These are phyloP conservation scores for Symbiodinium natans DNA, from an alignment of 73 alveolate genomes.

Conservation along the genomic window DNA sequence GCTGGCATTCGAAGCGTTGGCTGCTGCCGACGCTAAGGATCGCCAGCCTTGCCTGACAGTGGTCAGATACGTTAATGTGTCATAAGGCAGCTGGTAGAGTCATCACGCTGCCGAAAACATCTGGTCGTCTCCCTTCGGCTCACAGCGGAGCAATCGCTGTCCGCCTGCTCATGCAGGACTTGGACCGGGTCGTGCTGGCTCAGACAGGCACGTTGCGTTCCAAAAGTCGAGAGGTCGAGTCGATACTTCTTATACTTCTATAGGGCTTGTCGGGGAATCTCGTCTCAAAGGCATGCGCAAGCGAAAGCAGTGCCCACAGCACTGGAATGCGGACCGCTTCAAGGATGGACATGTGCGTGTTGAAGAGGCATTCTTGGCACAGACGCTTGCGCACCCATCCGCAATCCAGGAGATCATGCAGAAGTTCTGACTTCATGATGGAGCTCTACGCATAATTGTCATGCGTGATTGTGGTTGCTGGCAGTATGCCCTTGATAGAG, in stretches of 20 bases:
- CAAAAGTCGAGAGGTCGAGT: background rate
- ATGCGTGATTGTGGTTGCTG: no score
- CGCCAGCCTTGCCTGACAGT: background rate
- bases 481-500: no score
- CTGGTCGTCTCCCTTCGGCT: no score
- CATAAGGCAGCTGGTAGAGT: no score
- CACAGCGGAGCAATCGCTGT: no score
- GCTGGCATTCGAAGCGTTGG: constrained; percentile 76
- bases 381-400: no score
- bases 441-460: no score
- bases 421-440: background rate
- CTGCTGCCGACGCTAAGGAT: constrained; percentile 44
- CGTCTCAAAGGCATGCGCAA: background rate
- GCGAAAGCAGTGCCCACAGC: constrained; percentile 87
- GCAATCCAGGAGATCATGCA: constrained; percentile 21
- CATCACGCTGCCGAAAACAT: no score
- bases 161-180: background rate
- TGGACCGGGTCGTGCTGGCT: constrained; percentile 78
- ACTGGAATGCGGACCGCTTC: constrained; percentile 78
- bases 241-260: background rate
- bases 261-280: background rate
- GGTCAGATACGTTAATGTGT: no score
- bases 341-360: constrained; percentile 27
- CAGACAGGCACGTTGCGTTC: constrained; percentile 44
- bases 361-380: no score